Evolutionary conservation across 106 monocot genomes (phyloP), one percentile per base, ranked within the genome.

Genomic region (Iris macrosiphon): DNA sequence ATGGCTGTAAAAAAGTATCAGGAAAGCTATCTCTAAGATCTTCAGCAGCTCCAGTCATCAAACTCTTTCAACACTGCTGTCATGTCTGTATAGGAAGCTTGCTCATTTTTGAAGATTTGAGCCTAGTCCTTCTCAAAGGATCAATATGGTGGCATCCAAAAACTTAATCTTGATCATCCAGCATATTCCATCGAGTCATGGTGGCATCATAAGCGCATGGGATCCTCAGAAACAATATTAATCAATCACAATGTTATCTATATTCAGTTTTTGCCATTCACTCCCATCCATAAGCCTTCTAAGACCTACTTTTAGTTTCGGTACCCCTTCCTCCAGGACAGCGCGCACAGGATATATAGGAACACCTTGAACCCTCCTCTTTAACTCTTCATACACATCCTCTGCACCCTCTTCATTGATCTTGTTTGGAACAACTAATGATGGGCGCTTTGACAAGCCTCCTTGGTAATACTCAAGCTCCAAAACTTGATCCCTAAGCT

Each of bases 361-460:
- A 51, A 96, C 86, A 35, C 60, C 89, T 31, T 45, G 32, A 0
- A 96, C 85, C 71, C 95, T 76, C 54, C 55, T 76, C 73, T 74
- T 74, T 39, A 96, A 53, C 57, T 96, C 95, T 69, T 78, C 70
- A n/a, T 62, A 79, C 13, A 72, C 61, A 41, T 62, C 39, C 28
- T 80, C 86, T 3, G 89, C 78, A 20, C 89, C 89, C 8, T 83
- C 64, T 55, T 89, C 89, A 45, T 96, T 89, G 26, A 90, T 80
- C 55, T 96, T 96, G 59, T 96, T 96, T 4, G 89, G 89, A 16
- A 96, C 95, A 13, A 96, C 55, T 37, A 89, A 49, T 9, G 89
- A 89, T 11, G 89, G 89, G 11, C 79, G 40, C 38, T 62, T 46
- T 0, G 89, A 71, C 62, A 96, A 49, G 0, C 90, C 96, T 57